Base-by-base conservation (phyloP, 371 early-diverging fungal species). In the Mortierella sp. region DNA sequence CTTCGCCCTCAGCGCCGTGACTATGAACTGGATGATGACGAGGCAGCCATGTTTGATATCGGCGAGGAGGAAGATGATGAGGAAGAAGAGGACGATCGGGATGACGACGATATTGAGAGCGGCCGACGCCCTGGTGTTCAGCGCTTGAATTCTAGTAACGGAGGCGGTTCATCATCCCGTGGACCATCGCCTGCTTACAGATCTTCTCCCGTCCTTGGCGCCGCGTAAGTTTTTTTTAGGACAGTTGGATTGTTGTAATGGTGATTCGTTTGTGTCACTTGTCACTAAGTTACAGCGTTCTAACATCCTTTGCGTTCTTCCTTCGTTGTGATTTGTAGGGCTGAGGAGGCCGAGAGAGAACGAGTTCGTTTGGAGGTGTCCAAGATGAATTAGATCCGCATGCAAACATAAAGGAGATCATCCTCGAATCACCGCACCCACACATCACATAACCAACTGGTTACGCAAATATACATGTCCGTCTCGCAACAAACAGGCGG, bases 21-120 rank as follows among this genome's bases (percentile, higher is more conserved):
- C 34, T 78, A 81, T 71, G 82, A 81, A 54, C 54, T 79, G 69
- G 86, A 85, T 5, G 91, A 90, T 24, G 91, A 91, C 69, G 91
- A 90, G 26, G 87, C 89, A 8, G 92, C 91, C 31, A 90, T 93
- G 48, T 94, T 94, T 85, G 93, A 93, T 77, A 87, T 94, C n/a
- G 94, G 94, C 5, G 90, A 86, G 11, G 92, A 91, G 61, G 92
- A 92, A 0, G 88, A 88, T 1, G 88, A 83, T 0, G 87, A 87
- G 13, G 80, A 83, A 26, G 93, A 92, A 53, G 91, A 91, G 34
- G 91, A 90, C 40, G 80, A 75, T 48, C 67, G 59, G 28, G 78
- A 74, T 54, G 80, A 69, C 31, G 76, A 79, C 34, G 83, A 78
- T 59, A 43, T 75, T 55, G 79, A 81, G 69, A 24, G 53, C 31